Base-by-base conservation (phyloP, 371 early-diverging fungal genomes). In the Mortierella sp. region DNA sequence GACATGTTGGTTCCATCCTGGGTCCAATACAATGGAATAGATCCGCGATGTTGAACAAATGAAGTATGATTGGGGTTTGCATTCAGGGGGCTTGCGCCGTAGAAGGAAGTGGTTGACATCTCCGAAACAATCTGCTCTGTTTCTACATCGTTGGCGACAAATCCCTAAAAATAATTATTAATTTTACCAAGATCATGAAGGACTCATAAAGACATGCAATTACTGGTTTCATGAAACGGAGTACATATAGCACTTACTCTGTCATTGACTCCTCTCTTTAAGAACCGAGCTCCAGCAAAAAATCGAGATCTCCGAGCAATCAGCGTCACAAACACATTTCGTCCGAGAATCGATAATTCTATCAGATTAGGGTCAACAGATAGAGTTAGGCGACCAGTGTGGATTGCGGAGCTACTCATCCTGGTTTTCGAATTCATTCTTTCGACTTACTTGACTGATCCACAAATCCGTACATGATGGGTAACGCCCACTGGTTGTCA, bases 71-170 rank as follows among this genome's bases (percentile, higher is more conserved):
- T 74, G 2, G 96, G 94, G 54, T 93, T 95, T 42, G 86, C 88
- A 15, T 31, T 51, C 0, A 55, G 22, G 0, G 70, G n/a, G 53
- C 80, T 75, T 28, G 80, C 66, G 3, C 75, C 74, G 78, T 84
- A 87, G 23, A 88, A 70, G 7, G 95, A 93, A 0, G 97, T 97
- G 0, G 95, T 90, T 10, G 91, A 90, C 86, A 94, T 93, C 61
- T 97, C 97, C 29, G 93, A 87, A 0, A 97, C 97, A 67, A 99
- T 98, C 83, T 99, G 99, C 83, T 99, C 99, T 0, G 99, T 99
- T 83, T 99, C 99, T 6, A 99, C 99, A 70, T 98, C 99, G 84
- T 99, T 99, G 3, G 99, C 99, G 6, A 97, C 98, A 85, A 93
- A 95, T 0, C 98, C 97, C 86, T 95, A 68, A 51, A 51, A n/a